Base-by-base conservation (phyloP, 106 monocot species). In the Hemerocallis citrina region DNA sequence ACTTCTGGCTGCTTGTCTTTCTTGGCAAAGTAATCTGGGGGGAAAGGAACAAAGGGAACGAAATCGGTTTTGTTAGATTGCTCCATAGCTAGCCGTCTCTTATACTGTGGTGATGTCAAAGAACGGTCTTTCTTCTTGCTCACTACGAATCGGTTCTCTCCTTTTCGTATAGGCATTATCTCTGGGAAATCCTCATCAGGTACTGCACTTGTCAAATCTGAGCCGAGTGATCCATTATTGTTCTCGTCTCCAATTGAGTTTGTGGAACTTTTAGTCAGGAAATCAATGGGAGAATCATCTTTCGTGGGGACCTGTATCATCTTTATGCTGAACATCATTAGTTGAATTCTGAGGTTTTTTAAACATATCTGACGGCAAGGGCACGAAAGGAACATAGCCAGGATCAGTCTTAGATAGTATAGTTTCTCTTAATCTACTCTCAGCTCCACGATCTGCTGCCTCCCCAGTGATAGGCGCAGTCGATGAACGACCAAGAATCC, bases 11-110 rank as follows among this genome's bases (percentile, higher is more conserved):
- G 74, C 21, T 71, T 81, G 24, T 77, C 84, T 66, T 91, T 88
- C 59, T 85, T 98, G 4, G 92, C 88, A 75, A 98, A 98, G 57
- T 92, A 98, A 59, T 64, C 92, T 0, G 91, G 92, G n/a, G 98
- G 98, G 44, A 98, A 92, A 22, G 98, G 98, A 1, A 92, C 92
- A 65, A 98, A 98, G 1, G 98, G 98, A n/a, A 98, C 79, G 55
- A 82, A 92, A 55, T 82, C 70, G 16, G 79, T 72, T 49, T 66
- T 76, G 51, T 75, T 85, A 24, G 87, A 71, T 63, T 98, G 92
- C 57, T 92, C 88, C 69, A 85, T 74, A n/a, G 92, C 79, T 25
- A 88, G 61, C 2, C 92, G 76, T 55, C 73, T 83, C 65, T 92
- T 88, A 66, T 98, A 88, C 31, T 77, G 82, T 27, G 82, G 81